Evolutionary conservation across 2,329 filamentous ascomycete genomes (phyloP).

Genomic region (Ambrosiella cleistominuta): DNA sequence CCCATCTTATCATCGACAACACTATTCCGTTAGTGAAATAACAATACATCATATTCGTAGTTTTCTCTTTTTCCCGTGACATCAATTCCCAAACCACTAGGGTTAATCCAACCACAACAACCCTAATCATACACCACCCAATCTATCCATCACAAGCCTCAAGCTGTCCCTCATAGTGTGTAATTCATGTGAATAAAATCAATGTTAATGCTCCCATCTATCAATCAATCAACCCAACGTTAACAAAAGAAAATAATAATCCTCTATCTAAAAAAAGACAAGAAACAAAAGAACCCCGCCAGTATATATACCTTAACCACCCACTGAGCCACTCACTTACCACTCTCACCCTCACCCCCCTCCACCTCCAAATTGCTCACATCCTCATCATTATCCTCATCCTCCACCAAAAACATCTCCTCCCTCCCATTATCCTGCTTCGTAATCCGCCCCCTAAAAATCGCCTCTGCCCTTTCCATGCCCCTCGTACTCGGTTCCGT

Average conservation of each 20-base stretch:
- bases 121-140: too few species aligned
- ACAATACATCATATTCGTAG: too few species aligned
- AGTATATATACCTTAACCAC: not conserved
- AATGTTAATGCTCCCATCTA: not conserved
- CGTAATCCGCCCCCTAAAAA: constrained; percentile 1
- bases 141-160: too few species aligned
- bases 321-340: not conserved
- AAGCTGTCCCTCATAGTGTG: too few species aligned
- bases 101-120: too few species aligned
- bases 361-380: not conserved
- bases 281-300: not conserved
- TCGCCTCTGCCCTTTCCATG: not conserved
- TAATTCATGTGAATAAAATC: too few species aligned
- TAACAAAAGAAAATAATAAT: not conserved
- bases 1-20: too few species aligned
- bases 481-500: not conserved
- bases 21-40: too few species aligned
- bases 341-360: not conserved
- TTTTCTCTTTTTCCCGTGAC: too few species aligned
- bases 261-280: not conserved
- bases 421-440: constrained; percentile 9
- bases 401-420: constrained; percentile 12
- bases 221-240: not conserved
- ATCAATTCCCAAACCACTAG: too few species aligned
- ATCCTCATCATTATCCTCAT: not conserved